Evolutionary conservation across 1,284 basidiomycete species (phyloP).

Genomic region (Pisolithus thermaeus): DNA sequence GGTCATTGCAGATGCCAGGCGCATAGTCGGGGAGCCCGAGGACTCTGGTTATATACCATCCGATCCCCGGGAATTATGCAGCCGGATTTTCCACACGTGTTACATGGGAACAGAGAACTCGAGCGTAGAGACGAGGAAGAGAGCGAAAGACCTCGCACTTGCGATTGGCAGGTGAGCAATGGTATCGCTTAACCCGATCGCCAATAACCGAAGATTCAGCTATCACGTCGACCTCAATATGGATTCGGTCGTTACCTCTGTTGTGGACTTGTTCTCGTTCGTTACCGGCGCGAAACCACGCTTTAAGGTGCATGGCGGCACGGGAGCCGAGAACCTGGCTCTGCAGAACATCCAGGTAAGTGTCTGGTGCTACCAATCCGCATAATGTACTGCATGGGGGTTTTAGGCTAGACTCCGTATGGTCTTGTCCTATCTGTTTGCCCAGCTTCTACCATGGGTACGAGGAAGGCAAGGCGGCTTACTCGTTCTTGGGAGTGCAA

Average conservation of each 20-base stretch:
- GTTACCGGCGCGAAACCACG: constrained; percentile 81
- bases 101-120: constrained; percentile 99
- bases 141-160: constrained; percentile 82
- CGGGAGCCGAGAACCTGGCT: constrained; percentile 87
- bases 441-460: constrained; percentile 93
- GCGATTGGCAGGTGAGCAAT: constrained; percentile 78
- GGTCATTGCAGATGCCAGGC: constrained; percentile 86
- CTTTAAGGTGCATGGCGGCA: constrained; percentile 88
- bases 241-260: constrained; percentile 85
- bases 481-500: constrained; percentile 93
- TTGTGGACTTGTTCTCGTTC: constrained; percentile 77
- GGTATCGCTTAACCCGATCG: background rate
- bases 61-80: constrained; percentile 82
- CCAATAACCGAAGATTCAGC: constrained; percentile 35
- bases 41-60: constrained; percentile 78
- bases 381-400: background rate
- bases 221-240: constrained; percentile 97
- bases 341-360: constrained; percentile 93
- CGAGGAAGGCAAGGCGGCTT: constrained; percentile 81
- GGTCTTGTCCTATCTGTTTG: constrained; percentile 97
- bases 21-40: constrained; percentile 81
- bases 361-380: background rate
- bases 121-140: constrained; percentile 75
- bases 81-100: constrained; percentile 92
- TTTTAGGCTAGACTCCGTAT: constrained; percentile 83